These are phyloP conservation scores for Saccharomyces hybrid DNA, from an alignment of 1,139 yeast genomes.

Conservation along the genomic window DNA sequence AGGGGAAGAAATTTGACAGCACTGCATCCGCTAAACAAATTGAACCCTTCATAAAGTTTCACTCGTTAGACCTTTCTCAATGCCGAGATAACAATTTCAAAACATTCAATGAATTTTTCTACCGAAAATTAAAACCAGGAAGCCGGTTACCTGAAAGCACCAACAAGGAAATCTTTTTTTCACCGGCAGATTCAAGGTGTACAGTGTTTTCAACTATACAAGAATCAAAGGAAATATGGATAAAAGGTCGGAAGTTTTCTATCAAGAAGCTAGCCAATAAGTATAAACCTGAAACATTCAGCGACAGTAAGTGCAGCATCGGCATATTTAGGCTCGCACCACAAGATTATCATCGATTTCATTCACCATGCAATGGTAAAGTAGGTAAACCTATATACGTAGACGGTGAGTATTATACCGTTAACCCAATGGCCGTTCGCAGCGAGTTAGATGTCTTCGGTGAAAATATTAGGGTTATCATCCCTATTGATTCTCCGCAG, in stretches of 20 bases:
- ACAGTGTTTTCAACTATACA: constrained; percentile 57
- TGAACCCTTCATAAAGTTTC: constrained; percentile 72
- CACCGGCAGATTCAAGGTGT: constrained; percentile 88
- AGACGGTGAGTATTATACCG: constrained; percentile 90
- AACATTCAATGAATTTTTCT: constrained; percentile 86
- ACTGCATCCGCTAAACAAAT: constrained; percentile 62
- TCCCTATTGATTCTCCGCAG: constrained; percentile 64
- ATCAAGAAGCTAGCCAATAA: constrained; percentile 52
- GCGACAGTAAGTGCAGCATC: constrained; percentile 46
- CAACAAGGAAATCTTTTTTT: constrained; percentile 46
- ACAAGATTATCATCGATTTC: constrained; percentile 94
- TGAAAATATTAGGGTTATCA: constrained; percentile 72
- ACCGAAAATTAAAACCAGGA: constrained; percentile 63
- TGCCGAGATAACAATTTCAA: constrained; percentile 50
- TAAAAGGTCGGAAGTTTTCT: constrained; percentile 77
- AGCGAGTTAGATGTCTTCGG: constrained; percentile 88
- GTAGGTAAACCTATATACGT: constrained; percentile 60
- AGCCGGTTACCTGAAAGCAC: constrained; percentile 64
- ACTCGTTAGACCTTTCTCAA: constrained; percentile 64
- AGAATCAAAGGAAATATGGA: constrained; percentile 77
- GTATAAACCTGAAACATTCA: constrained; percentile 38
- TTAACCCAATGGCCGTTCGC: constrained; percentile 93
- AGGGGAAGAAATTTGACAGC: constrained; percentile 76
- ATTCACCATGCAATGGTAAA: constrained; percentile 72
- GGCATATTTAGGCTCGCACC: constrained; percentile 89